Evolutionary conservation across 306 rosid species (phyloP), one percentile per base, ranked within the genome.

Genomic region (Urtica urens): DNA sequence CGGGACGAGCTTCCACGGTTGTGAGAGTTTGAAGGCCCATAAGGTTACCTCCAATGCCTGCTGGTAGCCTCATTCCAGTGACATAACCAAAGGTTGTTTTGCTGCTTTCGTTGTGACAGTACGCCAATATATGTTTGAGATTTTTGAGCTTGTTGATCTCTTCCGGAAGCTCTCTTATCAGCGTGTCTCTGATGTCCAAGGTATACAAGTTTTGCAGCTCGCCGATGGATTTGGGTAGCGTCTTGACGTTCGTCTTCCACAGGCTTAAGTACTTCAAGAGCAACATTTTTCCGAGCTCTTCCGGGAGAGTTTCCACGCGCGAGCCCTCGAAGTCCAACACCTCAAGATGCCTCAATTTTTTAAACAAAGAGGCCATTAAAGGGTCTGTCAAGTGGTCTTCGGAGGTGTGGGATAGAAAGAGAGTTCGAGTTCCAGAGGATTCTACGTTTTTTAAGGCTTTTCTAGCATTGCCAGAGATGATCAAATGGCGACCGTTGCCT

Each of bases 221-320:
- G 9, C 54, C 54, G 12, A 49, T 49, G 39, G 54, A 1, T 24
- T 29, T 49, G 10, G 54, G 54, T 27, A 49, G 21, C 14, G 2
- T 58, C 12, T 46, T 11, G 15, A 58, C 38, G n/a, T 6, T 7
- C 4, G 63, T 58, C 15, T 39, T 18, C 16, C 45, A 24, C 15
- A 58, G 17, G 18, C 28, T 48, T 34, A 64, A 42, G 31, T 44
- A 64, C 35, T 11, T 64, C 48, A 64, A 49, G 29, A n/a, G 63
- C 15, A 28, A 19, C n/a, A 64, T 12, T 7, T 47, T 17, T n/a
- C 49, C 61, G 4, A 64, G 22, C 19, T 55, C 51, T 6, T 38
- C 10, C 3, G 53, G 69, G 24, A 64, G 40, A 23, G 11, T 2
- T 1, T 39, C 22, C 4, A 63, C 21, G 4, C 49, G 51, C 15